A percentile compares a stretch with the other conserved stretches of the same genome.
phyloP scores from a whole-genome alignment of 225 moss, liverwort and hornwort genomes.

The Rhytidiadelphus loreus region DNA sequence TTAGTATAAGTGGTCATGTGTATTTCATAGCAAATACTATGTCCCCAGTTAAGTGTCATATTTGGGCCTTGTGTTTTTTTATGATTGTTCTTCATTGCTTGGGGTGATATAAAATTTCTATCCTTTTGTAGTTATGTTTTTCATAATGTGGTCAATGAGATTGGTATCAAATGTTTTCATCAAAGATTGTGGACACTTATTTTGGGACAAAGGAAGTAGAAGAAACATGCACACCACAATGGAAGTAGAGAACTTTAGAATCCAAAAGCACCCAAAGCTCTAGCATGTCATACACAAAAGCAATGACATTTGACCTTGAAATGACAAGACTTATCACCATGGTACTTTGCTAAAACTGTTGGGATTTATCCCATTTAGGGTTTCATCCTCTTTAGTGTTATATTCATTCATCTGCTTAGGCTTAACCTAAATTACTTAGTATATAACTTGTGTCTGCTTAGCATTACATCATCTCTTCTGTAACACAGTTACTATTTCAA shows the following conservation, averaged over 20 bases:
- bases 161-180: not conserved
- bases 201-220: too few species aligned
- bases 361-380: too few species aligned
- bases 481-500: too few species aligned
- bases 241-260: too few species aligned
- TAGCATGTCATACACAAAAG: not conserved
- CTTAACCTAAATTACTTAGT: too few species aligned
- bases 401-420: too few species aligned
- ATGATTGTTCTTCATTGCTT: not conserved
- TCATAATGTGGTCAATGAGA: not conserved
- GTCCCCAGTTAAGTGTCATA: accelerated
- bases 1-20: not conserved
- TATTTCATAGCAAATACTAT: not conserved
- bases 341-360: accelerated
- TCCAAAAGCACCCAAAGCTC: accelerated
- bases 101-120: not conserved
- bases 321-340: not conserved
- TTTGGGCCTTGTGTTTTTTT: not conserved
- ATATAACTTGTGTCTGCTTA: too few species aligned
- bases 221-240: too few species aligned
- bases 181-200: too few species aligned
- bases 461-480: too few species aligned
- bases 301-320: not conserved
- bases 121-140: not conserved
- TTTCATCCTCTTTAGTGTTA: too few species aligned